Evolutionary conservation across 2,329 filamentous ascomycete genomes (phyloP), one percentile per base, ranked within the genome.

Genomic region (Microcera coccophila): DNA sequence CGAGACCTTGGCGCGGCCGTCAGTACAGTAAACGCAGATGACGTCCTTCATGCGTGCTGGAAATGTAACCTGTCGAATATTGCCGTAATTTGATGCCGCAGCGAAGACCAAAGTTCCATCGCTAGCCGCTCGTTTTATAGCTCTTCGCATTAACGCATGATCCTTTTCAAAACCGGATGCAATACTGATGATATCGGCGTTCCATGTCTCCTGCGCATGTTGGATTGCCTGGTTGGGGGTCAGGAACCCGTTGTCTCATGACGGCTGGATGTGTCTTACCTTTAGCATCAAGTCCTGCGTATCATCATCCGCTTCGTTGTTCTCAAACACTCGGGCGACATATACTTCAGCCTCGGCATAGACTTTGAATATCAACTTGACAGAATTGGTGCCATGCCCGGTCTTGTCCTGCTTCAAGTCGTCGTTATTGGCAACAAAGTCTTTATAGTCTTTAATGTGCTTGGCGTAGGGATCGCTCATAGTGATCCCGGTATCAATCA

Each of bases 51-150:
- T 41, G 2, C 43, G 43, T 8, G 43, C 43, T 1, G 46, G 46
- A 11, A 49, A 49, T 1, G 43, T 41, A 2, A 49, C 37, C 3
- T 46, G 36, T 11, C 40, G 16, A 4, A 49, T 38, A 5, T 49
- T 49, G 3, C 43, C 46, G 19, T 43, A 45, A 32, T 46, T 49
- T 4, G 46, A 43, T 16, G 46, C 43, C 8, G 46, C 46, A 1
- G 46, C 43, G 16, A 49, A 49, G 0, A 46, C 19, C 1, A 49
- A 10, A 9, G 26, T 40, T 1, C 40, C 40, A 22, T 43, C 43
- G 14, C 29, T 39, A 2, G 36, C 16, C 9, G 29, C 46, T 29
- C 14, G 20, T 3, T 46, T 41, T 14, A 49, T 49, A 0, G 37
- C 43, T 20, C n/a, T 29, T 14, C 39, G 18, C 39, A 46, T 40